These are phyloP conservation scores for Cerioporus squamosus DNA, from an alignment of 1,284 basidiomycete genomes.

Conservation along the genomic window DNA sequence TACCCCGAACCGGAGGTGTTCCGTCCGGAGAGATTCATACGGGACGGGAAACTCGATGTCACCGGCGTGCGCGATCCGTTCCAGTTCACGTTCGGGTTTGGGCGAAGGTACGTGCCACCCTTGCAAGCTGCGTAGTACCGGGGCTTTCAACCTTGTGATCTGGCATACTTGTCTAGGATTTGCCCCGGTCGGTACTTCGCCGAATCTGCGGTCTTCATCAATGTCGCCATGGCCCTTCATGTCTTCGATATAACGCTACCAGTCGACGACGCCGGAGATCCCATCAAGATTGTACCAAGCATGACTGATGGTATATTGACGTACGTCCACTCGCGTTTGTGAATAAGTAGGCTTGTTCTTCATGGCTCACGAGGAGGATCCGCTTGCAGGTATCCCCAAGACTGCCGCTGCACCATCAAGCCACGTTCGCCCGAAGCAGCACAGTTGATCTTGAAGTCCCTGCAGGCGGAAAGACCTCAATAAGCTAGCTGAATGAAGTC, in stretches of 20 bases:
- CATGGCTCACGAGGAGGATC: background rate
- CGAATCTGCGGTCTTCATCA: slow-evolving; percentile 5
- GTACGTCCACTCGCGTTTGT: background rate
- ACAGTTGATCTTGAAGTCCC: background rate
- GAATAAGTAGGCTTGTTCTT: background rate
- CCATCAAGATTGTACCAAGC: background rate
- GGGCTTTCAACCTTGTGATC: too few species aligned
- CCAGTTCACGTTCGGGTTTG: slow-evolving; percentile 25
- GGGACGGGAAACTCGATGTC: slow-evolving; percentile 14
- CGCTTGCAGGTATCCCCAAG: slow-evolving; percentile 1
- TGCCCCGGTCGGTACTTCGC: slow-evolving; percentile 21
- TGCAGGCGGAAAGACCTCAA: background rate
- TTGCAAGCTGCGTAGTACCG: too few species aligned
- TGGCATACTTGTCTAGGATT: background rate
- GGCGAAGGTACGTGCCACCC: background rate
- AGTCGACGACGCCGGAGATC: background rate
- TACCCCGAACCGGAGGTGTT: slow-evolving; percentile 21
- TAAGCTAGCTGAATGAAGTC: too few species aligned
- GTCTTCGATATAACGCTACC: slow-evolving; percentile 7
- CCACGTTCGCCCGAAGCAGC: background rate
- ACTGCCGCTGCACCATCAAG: slow-evolving; percentile 2
- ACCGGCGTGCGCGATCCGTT: slow-evolving; percentile 6
- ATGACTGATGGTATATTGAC: slow-evolving; percentile 1
- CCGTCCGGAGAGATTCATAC: slow-evolving; percentile 21
- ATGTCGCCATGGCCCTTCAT: slow-evolving; percentile 7